phyloP scores from a whole-genome alignment of 116 monocot genomes.

The Posidonia oceanica region DNA sequence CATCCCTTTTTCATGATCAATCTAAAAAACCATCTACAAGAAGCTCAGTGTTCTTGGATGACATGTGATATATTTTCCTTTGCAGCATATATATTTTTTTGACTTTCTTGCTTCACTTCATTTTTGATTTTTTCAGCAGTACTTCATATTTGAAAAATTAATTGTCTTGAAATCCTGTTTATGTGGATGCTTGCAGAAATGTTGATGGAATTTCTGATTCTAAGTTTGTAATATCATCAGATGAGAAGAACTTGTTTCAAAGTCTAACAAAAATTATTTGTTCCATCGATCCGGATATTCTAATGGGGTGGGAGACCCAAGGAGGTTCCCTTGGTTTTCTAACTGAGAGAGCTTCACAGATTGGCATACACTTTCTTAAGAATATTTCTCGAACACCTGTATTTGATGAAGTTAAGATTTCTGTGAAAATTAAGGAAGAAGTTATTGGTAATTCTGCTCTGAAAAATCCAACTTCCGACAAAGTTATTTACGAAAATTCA shows the following conservation, averaged over 20 bases:
- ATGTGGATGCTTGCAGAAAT: conserved; percentile 33
- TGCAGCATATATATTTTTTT: no score
- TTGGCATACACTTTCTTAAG: conserved; percentile 64
- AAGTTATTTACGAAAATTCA: conserved; percentile 23
- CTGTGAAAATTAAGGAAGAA: conserved; percentile 13
- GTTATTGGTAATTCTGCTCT: conserved; percentile 3
- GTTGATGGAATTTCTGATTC: conserved; percentile 42
- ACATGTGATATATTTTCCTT: no score
- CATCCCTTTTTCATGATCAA: no score
- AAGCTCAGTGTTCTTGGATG: no score
- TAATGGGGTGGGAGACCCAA: conserved; percentile 97
- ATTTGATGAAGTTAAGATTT: conserved; percentile 16
- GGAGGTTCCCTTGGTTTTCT: conserved; percentile 75
- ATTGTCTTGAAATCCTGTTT: not conserved
- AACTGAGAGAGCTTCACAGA: conserved; percentile 74
- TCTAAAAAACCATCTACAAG: no score
- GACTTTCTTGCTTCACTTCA: no score
- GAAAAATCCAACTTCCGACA: conserved; percentile 23
- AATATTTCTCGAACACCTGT: conserved; percentile 58
- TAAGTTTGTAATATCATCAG: conserved; percentile 30
- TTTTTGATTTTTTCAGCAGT: not conserved
- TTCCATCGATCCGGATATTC: conserved; percentile 78
- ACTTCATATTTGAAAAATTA: not conserved
- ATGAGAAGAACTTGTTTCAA: conserved; percentile 52
- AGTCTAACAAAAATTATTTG: conserved; percentile 48